phyloP scores from a whole-genome alignment of 805 yeast species.

The Debaryomyces castellii region DNA sequence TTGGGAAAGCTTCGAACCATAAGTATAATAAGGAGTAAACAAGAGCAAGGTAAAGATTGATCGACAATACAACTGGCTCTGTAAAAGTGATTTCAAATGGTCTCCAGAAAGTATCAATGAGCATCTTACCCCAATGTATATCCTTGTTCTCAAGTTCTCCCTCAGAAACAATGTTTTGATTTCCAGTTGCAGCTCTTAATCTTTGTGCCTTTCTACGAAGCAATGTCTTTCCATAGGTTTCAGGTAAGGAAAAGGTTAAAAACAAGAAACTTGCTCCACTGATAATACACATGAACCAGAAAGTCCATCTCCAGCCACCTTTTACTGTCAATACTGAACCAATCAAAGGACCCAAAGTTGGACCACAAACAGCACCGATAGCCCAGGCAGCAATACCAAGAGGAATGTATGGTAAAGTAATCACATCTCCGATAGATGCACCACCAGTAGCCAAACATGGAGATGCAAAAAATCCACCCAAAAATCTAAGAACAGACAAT shows the following conservation, averaged over 20 bases:
- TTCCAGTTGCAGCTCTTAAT: conserved; percentile 43
- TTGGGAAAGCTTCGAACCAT: conserved; percentile 61
- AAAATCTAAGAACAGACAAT: conserved; percentile 45
- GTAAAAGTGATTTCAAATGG: conserved; percentile 47
- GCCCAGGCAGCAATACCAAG: conserved; percentile 49
- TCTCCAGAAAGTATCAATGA: conserved; percentile 38
- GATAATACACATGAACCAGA: conserved; percentile 50
- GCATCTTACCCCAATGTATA: conserved; percentile 8
- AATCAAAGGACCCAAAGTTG: conserved; percentile 51
- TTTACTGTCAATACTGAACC: conserved; percentile 46
- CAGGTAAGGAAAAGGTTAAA: conserved; percentile 42
- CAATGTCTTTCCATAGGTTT: conserved; percentile 43
- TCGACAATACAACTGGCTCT: conserved; percentile 59
- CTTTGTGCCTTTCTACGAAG: conserved; percentile 43
- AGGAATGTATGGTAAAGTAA: conserved; percentile 39
- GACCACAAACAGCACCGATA: conserved; percentile 40
- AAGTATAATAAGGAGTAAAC: conserved; percentile 54
- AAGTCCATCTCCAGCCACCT: conserved; percentile 51
- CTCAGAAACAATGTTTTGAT: conserved; percentile 34
- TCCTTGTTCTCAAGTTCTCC: conserved; percentile 25
- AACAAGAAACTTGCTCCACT: conserved; percentile 9
- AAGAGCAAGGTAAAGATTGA: conserved; percentile 51
- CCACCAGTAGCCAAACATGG: conserved; percentile 56
- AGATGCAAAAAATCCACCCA: conserved; percentile 51
- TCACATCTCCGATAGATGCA: conserved; percentile 50